These are phyloP conservation scores for Tylopilus subfusipes DNA, from an alignment of 768 basidiomycete genomes.

Conservation along the genomic window DNA sequence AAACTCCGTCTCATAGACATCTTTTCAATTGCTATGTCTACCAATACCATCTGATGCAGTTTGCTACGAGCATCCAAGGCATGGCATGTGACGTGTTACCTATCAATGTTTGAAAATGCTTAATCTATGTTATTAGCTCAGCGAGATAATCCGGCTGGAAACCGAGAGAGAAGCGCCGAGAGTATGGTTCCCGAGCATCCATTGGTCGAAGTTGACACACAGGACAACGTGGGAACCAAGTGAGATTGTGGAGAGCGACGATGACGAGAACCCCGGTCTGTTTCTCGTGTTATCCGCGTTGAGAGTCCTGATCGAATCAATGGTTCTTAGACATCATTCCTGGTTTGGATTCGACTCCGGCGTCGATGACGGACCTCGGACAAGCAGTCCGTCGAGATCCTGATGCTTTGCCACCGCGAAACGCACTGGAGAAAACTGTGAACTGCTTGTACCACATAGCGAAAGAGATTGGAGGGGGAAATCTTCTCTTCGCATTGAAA, in stretches of 20 bases:
- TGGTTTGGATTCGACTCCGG: conserved; percentile 44
- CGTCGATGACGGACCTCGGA: conserved; percentile 48
- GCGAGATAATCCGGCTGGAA: conserved; percentile 56
- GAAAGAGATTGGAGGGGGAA: conserved; percentile 49
- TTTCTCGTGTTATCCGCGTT: not conserved
- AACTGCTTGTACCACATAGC: conserved; percentile 41
- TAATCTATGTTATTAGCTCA: conserved; percentile 40
- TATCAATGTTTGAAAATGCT: not conserved
- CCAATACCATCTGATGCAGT: conserved; percentile 50
- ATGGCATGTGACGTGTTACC: conserved; percentile 30
- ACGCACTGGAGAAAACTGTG: conserved; percentile 51
- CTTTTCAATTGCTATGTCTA: conserved; percentile 75
- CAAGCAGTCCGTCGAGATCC: conserved; percentile 60
- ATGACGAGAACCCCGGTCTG: conserved; percentile 68
- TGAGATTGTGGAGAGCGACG: conserved; percentile 43
- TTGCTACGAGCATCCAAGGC: conserved; percentile 31
- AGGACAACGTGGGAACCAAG: conserved; percentile 47
- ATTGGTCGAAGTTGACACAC: conserved; percentile 33
- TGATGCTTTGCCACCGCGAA: conserved; percentile 68
- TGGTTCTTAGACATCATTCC: conserved; percentile 47
- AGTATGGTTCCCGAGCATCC: conserved; percentile 56
- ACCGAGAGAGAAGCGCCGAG: conserved; percentile 36
- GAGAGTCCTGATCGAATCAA: not conserved
- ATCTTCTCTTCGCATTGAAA: conserved; percentile 67
- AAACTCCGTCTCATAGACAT: conserved; percentile 60